These are phyloP conservation scores for Spatholobus suberectus DNA, from an alignment of 306 rosid genomes.

Conservation along the genomic window DNA sequence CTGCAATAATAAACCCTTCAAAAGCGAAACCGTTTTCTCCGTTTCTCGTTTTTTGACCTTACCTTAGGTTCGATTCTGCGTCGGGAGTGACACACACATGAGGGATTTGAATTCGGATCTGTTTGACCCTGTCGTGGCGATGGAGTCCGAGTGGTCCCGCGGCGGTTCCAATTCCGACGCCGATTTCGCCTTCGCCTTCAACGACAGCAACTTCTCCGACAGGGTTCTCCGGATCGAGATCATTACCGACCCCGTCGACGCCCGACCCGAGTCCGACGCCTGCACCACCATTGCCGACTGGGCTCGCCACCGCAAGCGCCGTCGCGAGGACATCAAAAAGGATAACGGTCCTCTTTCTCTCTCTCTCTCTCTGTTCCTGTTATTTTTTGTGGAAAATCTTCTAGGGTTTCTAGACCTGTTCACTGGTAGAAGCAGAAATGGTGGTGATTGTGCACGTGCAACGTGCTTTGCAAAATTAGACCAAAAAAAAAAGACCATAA, in stretches of 20 bases:
- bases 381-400: background rate
- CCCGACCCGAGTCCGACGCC: conserved; percentile 60
- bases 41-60: background rate
- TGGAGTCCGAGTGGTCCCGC: conserved; percentile 70
- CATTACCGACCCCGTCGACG: conserved; percentile 60
- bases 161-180: conserved; percentile 64
- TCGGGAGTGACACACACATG: conserved; percentile 8
- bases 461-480: background rate
- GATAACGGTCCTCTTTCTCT: conserved; percentile 56
- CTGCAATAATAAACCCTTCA: background rate
- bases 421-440: background rate
- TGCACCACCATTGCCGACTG: conserved; percentile 83
- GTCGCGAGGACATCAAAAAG: conserved; percentile 84
- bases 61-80: background rate
- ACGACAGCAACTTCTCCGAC: conserved; percentile 97
- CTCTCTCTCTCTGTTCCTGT: background rate
- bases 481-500: background rate
- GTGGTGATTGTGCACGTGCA: background rate
- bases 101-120: conserved; percentile 69
- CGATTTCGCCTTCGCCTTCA: conserved; percentile 94
- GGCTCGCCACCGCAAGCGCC: conserved; percentile 91
- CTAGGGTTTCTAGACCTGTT: conserved; percentile 13
- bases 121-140: conserved; percentile 71
- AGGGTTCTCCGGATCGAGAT: conserved; percentile 89
- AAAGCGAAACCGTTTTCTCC: background rate